Evolutionary conservation across 768 basidiomycete genomes (phyloP).

Genomic region (Serendipita sp.): DNA sequence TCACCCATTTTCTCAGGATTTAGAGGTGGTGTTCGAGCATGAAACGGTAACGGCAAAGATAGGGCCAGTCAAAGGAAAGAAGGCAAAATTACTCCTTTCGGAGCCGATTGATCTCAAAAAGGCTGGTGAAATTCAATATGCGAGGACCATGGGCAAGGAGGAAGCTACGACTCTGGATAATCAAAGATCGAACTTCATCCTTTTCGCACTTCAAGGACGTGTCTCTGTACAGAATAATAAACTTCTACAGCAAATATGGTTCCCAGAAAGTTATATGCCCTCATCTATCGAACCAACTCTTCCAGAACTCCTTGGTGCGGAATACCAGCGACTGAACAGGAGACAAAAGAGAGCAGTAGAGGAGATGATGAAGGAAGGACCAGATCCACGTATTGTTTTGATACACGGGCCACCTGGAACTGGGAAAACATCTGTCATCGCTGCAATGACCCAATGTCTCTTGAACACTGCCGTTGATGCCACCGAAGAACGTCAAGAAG

Average conservation of each 20-base stretch:
- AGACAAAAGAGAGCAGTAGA: constrained; percentile 2
- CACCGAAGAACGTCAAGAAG: background rate
- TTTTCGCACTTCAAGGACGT: constrained; percentile 22
- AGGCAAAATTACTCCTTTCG: constrained; percentile 10
- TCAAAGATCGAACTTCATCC: constrained; percentile 25
- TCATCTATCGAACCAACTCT: background rate
- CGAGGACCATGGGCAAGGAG: constrained; percentile 29
- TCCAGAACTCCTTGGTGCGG: background rate
- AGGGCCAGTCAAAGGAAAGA: constrained; percentile 24
- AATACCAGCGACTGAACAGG: constrained; percentile 1
- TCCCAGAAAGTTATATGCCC: background rate
- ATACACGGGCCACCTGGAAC: constrained; percentile 17
- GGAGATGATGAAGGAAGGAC: background rate
- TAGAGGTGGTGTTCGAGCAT: constrained; percentile 21
- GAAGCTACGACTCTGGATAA: constrained; percentile 26
- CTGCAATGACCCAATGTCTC: constrained; percentile 28
- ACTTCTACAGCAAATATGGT: constrained; percentile 20
- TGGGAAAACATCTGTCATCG: constrained; percentile 61
- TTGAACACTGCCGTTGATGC: constrained; percentile 21
- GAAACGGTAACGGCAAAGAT: constrained; percentile 20
- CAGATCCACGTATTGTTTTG: constrained; percentile 9
- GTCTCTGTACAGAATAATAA: constrained; percentile 18
- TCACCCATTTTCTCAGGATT: constrained; percentile 7
- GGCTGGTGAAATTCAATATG: constrained; percentile 17
- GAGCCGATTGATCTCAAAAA: background rate